These are phyloP conservation scores for Oehlia diaphana DNA, from an alignment of 192 early-diverging fungal genomes.

Conservation along the genomic window DNA sequence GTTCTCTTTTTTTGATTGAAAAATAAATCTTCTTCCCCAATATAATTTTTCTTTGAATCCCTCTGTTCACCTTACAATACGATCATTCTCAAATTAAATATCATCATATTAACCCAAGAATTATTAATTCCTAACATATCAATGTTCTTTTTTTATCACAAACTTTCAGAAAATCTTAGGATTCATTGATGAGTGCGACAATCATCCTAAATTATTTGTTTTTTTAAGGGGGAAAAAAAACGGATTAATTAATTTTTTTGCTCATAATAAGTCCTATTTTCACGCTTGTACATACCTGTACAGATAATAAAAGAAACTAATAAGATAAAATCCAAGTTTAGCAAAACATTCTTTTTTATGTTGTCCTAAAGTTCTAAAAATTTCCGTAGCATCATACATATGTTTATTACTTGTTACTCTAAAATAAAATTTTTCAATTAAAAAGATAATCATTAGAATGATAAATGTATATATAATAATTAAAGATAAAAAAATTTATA, in stretches of 20 bases:
- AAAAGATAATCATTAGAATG: neutral
- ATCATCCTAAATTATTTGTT: slow-evolving; percentile 47
- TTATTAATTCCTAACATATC: too few relatives aligned
- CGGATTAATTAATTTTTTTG: neutral
- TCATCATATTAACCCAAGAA: too few relatives aligned
- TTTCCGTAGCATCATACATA: slow-evolving; percentile 97
- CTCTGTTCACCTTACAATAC: too few relatives aligned
- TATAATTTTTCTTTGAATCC: too few relatives aligned
- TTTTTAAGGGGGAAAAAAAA: neutral
- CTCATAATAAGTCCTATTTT: neutral
- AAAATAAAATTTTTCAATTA: neutral
- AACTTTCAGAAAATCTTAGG: neutral
- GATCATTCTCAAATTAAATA: too few relatives aligned
- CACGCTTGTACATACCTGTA: slow-evolving; percentile 56
- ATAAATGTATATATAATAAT: neutral
- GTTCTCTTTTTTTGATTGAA: too few relatives aligned
- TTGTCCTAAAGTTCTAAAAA: slow-evolving; percentile 88
- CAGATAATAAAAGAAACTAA: slow-evolving; percentile 93
- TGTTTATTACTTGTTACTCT: slow-evolving; percentile 84
- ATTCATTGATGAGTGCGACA: slow-evolving; percentile 54
- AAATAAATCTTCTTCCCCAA: too few relatives aligned
- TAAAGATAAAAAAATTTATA: neutral
- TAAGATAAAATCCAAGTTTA: slow-evolving; percentile 95
- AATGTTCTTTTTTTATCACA: neutral
- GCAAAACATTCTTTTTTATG: slow-evolving; percentile 97